Base-by-base conservation (phyloP, 352 stramenopile genomes). In the Phytophthora litchii region DNA sequence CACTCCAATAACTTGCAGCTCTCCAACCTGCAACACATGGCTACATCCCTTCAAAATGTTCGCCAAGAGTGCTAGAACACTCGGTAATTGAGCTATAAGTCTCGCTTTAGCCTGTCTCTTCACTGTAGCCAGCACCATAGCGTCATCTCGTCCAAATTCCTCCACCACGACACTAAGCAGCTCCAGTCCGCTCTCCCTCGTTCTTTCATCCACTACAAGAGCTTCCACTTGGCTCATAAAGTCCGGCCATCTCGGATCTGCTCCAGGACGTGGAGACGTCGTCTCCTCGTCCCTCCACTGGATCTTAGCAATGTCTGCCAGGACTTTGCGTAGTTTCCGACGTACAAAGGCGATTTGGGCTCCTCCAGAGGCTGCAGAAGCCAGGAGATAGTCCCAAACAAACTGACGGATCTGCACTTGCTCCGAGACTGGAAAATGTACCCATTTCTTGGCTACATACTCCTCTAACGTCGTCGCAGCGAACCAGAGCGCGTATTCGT, bases 401-500 rank as follows among this genome's bases (percentile, higher is more conserved):
- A 91, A 88, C 54, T 88, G 70, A 10, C 80, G 80, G 21, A 91
- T 50, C 3, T 74, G 65, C 8, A 66, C 58, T 21, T 80, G 67
- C 47, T 92, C 67, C n/a, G 60, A 46, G 12, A 42, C 20, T 4
- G 66, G 40, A 21, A 92, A 80, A 21, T 75, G 68, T 0, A 60
- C 23, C 80, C 80, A 92, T 52, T 70, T 74, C 50, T 66, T 78
- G 23, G 79, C 77, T 2, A 92, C 77, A 62, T 91, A 91, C 65
- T 92, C 83, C 35, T 92, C 83, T 20, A 92, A 53, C 29, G 83
- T 83, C 8, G 76, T 89, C 16, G 72, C 64, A 4, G 83, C 83
- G 47, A 92, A 92, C 83, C 83, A 92, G 36, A 92, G 80, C 62
- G 78, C 67, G 59, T 89, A 91, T 70, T 91, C 78, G 63, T 80